These are phyloP conservation scores for Scedosporium boydii DNA, from an alignment of 2,329 filamentous ascomycete species.

Conservation along the genomic window DNA sequence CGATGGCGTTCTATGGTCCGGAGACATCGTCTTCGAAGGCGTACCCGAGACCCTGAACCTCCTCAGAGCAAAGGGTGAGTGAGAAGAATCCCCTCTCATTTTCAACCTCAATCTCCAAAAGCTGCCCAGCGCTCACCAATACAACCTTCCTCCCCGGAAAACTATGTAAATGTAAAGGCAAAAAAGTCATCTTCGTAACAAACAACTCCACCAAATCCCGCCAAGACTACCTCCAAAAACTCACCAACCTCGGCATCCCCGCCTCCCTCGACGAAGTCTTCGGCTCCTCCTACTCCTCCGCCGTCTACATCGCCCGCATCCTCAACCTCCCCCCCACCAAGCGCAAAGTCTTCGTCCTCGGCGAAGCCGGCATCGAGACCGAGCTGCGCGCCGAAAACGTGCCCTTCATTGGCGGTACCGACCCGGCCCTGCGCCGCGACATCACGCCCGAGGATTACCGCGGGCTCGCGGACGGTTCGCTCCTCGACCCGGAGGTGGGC, in stretches of 20 bases:
- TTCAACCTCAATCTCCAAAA: slow-evolving; percentile 4
- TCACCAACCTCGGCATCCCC: slow-evolving; percentile 71
- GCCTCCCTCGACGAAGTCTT: slow-evolving; percentile 84
- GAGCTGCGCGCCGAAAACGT: slow-evolving; percentile 76
- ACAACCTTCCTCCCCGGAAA: too few relatives aligned
- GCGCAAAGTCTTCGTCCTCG: slow-evolving; percentile 90
- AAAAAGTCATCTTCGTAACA: slow-evolving; percentile 89
- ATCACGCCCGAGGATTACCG: slow-evolving; percentile 74
- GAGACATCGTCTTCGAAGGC: slow-evolving; percentile 78
- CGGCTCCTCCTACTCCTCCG: slow-evolving; percentile 86
- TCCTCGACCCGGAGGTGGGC: slow-evolving; percentile 80
- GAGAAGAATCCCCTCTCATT: not conserved
- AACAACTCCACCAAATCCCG: slow-evolving; percentile 99
- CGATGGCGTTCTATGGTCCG: slow-evolving; percentile 96
- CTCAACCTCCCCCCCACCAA: slow-evolving; percentile 67
- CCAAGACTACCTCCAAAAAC: slow-evolving; percentile 84
- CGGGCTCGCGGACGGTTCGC: slow-evolving; percentile 62
- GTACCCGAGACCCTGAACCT: slow-evolving; percentile 78
- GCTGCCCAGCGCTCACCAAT: not conserved
- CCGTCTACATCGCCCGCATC: slow-evolving; percentile 92
- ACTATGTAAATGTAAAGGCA: slow-evolving; percentile 44
- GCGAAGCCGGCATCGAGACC: slow-evolving; percentile 82
- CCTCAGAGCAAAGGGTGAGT: slow-evolving; percentile 66
- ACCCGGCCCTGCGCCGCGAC: slow-evolving; percentile 66
- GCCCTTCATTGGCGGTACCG: slow-evolving; percentile 76